These are phyloP conservation scores for Amylocystis lapponica DNA, from an alignment of 768 basidiomycete species.

Conservation along the genomic window DNA sequence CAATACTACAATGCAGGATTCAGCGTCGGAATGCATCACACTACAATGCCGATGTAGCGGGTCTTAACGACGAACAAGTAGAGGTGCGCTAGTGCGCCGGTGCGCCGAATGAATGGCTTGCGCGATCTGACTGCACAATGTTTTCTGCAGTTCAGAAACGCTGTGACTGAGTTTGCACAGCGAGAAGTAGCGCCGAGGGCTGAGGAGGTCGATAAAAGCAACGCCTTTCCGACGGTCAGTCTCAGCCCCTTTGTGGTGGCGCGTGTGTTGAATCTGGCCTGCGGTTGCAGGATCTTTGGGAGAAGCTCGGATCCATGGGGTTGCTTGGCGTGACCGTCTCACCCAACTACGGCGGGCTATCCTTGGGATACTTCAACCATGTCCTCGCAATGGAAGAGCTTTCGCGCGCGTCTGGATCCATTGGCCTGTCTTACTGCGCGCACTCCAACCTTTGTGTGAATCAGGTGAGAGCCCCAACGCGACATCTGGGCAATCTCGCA, in stretches of 20 bases:
- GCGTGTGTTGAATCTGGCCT: neutral
- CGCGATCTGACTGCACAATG: constrained; percentile 41
- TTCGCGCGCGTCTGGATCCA: constrained; percentile 85
- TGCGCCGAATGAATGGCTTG: neutral
- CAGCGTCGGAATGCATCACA: constrained; percentile 40
- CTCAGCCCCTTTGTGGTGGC: neutral
- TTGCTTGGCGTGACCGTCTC: constrained; percentile 83
- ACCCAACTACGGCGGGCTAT: constrained; percentile 76
- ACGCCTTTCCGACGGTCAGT: constrained; percentile 71
- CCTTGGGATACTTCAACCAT: constrained; percentile 80
- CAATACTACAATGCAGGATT: too few relatives aligned
- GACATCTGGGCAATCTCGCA: neutral
- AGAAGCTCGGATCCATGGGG: constrained; percentile 89
- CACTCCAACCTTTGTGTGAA: constrained; percentile 83
- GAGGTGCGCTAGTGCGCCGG: constrained; percentile 48
- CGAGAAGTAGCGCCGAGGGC: constrained; percentile 84
- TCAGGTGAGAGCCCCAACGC: constrained; percentile 23
- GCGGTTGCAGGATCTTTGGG: constrained; percentile 65
- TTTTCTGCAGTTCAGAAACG: constrained; percentile 67
- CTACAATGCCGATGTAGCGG: constrained; percentile 70
- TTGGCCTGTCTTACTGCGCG: constrained; percentile 88
- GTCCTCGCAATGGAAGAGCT: constrained; percentile 94
- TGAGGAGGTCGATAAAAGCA: constrained; percentile 79
- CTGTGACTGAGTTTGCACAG: constrained; percentile 73
- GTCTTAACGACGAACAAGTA: constrained; percentile 72